Conservation (phyloP, 2,329 filamentous ascomycete genomes). For the Colletotrichum phormii region DNA sequence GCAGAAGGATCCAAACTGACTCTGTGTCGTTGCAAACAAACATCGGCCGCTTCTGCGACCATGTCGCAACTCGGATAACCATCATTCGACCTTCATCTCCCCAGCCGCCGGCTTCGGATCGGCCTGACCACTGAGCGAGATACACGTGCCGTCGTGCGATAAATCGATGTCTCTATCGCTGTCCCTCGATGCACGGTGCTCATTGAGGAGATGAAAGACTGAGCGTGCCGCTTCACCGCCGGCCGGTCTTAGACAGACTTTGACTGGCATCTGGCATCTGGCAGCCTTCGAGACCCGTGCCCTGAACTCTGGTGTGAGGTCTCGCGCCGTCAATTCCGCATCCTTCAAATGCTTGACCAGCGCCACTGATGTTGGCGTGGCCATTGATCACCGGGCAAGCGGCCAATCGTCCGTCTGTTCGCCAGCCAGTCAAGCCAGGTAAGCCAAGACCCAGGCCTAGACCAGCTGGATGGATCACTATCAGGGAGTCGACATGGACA, state of each 20-base stretch:
- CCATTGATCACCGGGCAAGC: neutral
- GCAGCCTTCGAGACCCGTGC: conserved; percentile 24
- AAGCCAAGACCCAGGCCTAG: conserved; percentile 20
- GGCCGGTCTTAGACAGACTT: conserved; percentile 29
- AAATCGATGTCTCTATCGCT: conserved; percentile 20
- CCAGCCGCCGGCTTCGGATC: conserved; percentile 8
- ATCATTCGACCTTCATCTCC: conserved; percentile 18
- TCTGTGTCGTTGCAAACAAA: conserved; percentile 9
- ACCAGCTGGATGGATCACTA: conserved; percentile 19
- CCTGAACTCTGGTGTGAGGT: neutral
- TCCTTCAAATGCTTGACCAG: conserved; percentile 32
- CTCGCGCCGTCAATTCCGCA: conserved; percentile 21
- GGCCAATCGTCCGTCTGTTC: conserved; percentile 30
- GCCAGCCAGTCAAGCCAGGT: conserved; percentile 4
- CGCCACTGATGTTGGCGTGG: conserved; percentile 29
- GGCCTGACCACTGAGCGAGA: conserved; percentile 20
- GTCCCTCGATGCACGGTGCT: conserved; percentile 19
- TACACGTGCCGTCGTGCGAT: conserved; percentile 19
- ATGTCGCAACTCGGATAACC: conserved; percentile 3
- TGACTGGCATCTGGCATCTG: conserved; percentile 29
- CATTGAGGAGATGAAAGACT: conserved; percentile 35
- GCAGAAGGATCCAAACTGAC: neutral
- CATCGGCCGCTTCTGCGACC: conserved; percentile 21
- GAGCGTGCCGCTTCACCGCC: conserved; percentile 34
- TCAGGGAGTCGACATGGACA: conserved; percentile 10